These are phyloP conservation scores for Trichomonascaceae sp. DNA, from an alignment of 1,139 yeast genomes.

Conservation along the genomic window DNA sequence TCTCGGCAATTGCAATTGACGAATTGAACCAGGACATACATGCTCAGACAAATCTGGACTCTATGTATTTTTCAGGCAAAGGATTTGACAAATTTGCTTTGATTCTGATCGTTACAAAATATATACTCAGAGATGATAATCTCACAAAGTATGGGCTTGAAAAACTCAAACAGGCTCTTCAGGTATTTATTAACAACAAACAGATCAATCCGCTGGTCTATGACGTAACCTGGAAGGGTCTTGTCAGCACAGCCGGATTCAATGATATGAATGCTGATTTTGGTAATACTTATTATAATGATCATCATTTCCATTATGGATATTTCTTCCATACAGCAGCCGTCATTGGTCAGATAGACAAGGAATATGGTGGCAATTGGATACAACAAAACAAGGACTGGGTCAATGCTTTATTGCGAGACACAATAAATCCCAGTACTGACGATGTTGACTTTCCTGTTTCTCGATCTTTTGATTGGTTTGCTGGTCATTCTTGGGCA, in stretches of 20 bases:
- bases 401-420: constrained; percentile 57
- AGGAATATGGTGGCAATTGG: constrained; percentile 57
- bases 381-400: constrained; percentile 50
- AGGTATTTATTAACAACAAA: constrained; percentile 40
- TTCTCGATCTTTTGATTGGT: constrained; percentile 71
- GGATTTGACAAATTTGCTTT: constrained; percentile 68
- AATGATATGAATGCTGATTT: constrained; percentile 47
- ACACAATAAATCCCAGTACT: constrained; percentile 61
- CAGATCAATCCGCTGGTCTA: constrained; percentile 60
- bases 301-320: constrained; percentile 74
- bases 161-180: constrained; percentile 50
- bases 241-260: constrained; percentile 48
- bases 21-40: constrained; percentile 56
- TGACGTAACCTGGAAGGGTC: constrained; percentile 61
- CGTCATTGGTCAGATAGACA: constrained; percentile 56
- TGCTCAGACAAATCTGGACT: constrained; percentile 42
- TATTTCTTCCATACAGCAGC: constrained; percentile 72
- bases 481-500: constrained; percentile 76
- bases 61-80: constrained; percentile 66
- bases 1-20: constrained; percentile 47
- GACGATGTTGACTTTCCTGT: constrained; percentile 60
- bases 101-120: constrained; percentile 52
- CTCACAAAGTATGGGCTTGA: constrained; percentile 44
- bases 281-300: constrained; percentile 63
- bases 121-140: constrained; percentile 47